Base-by-base conservation (phyloP, 2,329 filamentous ascomycete genomes). In the Epicoccum nigrum region DNA sequence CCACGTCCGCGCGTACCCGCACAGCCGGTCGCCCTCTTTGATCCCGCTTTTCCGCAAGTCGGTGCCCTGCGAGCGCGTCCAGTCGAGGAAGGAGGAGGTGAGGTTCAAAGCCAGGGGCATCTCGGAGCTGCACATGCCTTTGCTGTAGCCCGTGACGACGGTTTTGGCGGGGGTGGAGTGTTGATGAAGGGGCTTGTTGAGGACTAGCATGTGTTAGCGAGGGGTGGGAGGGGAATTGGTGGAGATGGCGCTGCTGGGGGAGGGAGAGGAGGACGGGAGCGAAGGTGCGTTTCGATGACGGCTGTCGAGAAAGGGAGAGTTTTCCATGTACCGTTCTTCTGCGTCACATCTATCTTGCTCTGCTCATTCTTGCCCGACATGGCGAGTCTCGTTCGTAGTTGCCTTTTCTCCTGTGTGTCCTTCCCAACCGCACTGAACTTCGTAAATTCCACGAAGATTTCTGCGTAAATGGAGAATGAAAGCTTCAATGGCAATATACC, bases 81-180 rank as follows among this genome's bases (percentile, higher is more conserved):
- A 85, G 64, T 85, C 81, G 17, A 86, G 79, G 70, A 86, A 86
- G 58, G 81, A 77, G 52, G 82, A 76, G 20, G 81, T 84, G 3
- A 86, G 74, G 30, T 80, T 76, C 20, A 74, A 74, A n/a, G 83
- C 83, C 28, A 86, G 74, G 25, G 81, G 64, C 33, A 62, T 55
- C 8, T 31, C 28, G 25, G 44, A 23, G 12, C 33, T 60, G 51
- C 65, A 67, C 45, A 57, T 57, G 32, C 65, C 65, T 6, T 59
- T 23, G 16, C 38, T 47, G 33, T 55, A 45, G 20, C 38, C 34
- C 1, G 47, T 43, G 31, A 51, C 45, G 35, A 51, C 46, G 28
- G 59, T 42, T 27, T 50, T 37, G 16, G 48, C 27, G 21, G 52
- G 32, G 4, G 45, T 23, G n/a, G 44, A 45, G 50, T 61, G 64